Evolutionary conservation across 2,329 filamentous ascomycete genomes (phyloP).

Genomic region (Chrysoporthe puriensis): DNA sequence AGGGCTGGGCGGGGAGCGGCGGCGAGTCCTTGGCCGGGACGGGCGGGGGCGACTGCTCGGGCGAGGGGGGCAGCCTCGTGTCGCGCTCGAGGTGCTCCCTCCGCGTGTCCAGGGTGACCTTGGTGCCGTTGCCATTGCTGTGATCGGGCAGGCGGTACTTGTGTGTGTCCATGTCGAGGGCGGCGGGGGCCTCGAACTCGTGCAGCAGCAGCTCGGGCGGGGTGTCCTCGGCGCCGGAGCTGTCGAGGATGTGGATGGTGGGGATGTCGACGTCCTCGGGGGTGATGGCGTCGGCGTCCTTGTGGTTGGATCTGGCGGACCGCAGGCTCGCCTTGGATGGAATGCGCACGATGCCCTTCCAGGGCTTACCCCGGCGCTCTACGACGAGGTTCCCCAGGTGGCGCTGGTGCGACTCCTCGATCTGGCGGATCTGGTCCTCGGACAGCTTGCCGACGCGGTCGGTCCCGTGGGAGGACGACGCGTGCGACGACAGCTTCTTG

Average conservation of each 20-base stretch:
- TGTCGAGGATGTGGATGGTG: conserved; percentile 37
- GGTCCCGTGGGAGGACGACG: conserved; percentile 36
- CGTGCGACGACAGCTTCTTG: conserved; percentile 43
- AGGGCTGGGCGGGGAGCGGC: conserved; percentile 39
- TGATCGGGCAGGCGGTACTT: conserved; percentile 77
- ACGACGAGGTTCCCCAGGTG: conserved; percentile 57
- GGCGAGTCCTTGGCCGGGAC: conserved; percentile 53
- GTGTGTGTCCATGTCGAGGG: conserved; percentile 69
- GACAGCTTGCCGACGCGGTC: conserved; percentile 69
- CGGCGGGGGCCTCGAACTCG: conserved; percentile 54
- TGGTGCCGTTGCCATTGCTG: conserved; percentile 68
- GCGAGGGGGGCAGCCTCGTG: conserved; percentile 45
- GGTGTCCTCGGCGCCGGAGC: conserved; percentile 34
- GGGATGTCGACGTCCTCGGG: conserved; percentile 30
- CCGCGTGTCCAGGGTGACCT: conserved; percentile 60
- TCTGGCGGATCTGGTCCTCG: conserved; percentile 69
- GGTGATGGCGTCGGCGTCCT: conserved; percentile 25
- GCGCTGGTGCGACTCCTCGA: conserved; percentile 57
- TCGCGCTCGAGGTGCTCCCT: conserved; percentile 61
- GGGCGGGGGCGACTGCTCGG: conserved; percentile 47
- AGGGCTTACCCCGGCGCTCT: conserved; percentile 70
- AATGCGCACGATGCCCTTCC: conserved; percentile 67
- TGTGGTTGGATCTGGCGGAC: conserved; percentile 26
- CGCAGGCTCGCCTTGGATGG: conserved; percentile 42
- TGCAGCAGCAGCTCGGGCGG: conserved; percentile 48